Evolutionary conservation across 2,329 filamentous ascomycete species (phyloP).

Genomic region (Penicillium brasilianum): DNA sequence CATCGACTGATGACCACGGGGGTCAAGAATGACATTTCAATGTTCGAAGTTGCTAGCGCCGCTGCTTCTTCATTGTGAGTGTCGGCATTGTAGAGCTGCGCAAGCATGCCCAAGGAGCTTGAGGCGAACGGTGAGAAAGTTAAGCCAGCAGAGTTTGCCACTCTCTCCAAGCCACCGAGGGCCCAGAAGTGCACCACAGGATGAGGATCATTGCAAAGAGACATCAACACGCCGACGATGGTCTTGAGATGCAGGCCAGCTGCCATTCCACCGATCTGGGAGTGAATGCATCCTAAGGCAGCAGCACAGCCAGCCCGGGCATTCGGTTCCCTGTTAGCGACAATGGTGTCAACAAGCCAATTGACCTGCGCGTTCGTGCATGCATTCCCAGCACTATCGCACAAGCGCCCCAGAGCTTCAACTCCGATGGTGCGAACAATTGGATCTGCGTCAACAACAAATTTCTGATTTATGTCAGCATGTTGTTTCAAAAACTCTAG

Average conservation of each 20-base stretch:
- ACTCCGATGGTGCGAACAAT: conserved; percentile 86
- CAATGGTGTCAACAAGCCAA: conserved; percentile 89
- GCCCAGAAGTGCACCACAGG: conserved; percentile 97
- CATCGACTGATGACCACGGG: conserved; percentile 83
- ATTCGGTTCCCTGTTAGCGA: conserved; percentile 89
- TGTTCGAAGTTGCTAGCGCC: conserved; percentile 82
- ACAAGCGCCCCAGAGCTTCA: conserved; percentile 82
- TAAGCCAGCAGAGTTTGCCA: conserved; percentile 88
- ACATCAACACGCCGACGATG: conserved; percentile 98
- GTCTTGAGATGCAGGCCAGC: conserved; percentile 96
- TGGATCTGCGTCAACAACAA: conserved; percentile 81
- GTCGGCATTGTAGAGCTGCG: conserved; percentile 89
- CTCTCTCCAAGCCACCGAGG: conserved; percentile 81
- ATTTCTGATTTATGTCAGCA: conserved; percentile 53
- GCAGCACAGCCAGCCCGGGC: conserved; percentile 93
- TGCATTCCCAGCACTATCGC: conserved; percentile 79
- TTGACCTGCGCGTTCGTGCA: conserved; percentile 93
- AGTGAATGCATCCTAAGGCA: conserved; percentile 90
- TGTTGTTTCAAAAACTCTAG: background rate
- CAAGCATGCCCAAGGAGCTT: conserved; percentile 89
- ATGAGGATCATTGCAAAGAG: conserved; percentile 91
- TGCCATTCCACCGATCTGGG: conserved; percentile 95
- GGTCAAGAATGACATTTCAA: conserved; percentile 83
- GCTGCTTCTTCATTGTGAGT: conserved; percentile 85
- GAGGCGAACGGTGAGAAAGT: conserved; percentile 91